A percentile compares a stretch with the other conserved stretches of the same genome.
Evolutionary conservation across 768 basidiomycete genomes (phyloP).

Genomic region (Pleurotus citrinopileatus): DNA sequence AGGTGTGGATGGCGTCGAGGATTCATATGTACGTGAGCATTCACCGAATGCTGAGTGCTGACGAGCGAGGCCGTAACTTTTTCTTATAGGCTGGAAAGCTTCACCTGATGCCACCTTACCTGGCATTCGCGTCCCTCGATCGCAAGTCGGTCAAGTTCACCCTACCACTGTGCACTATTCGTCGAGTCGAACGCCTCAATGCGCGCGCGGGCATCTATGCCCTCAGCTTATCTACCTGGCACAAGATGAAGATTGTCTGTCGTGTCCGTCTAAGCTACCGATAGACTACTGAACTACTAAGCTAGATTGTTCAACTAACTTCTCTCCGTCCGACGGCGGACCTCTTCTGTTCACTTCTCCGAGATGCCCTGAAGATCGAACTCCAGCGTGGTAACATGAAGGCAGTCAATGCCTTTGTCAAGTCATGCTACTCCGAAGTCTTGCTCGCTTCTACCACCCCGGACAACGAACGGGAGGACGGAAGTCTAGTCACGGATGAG

Average conservation of each 20-base stretch:
- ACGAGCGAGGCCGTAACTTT: constrained; percentile 8
- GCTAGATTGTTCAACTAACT: constrained; percentile 88
- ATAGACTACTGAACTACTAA: constrained; percentile 8
- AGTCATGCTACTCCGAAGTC: constrained; percentile 94
- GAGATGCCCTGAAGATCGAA: constrained; percentile 86
- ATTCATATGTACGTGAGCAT: constrained; percentile 77
- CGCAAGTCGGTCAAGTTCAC: constrained; percentile 91
- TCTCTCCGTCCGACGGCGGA: constrained; percentile 92
- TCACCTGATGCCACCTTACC: constrained; percentile 83
- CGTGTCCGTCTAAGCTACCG: not conserved
- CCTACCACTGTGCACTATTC: constrained; percentile 86
- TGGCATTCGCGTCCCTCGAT: constrained; percentile 89
- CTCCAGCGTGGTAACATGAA: constrained; percentile 94
- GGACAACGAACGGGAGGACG: constrained; percentile 69
- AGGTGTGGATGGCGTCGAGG: constrained; percentile 75
- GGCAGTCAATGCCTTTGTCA: constrained; percentile 82
- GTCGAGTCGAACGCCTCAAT: constrained; percentile 92
- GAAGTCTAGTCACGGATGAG: constrained; percentile 54
- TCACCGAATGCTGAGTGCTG: not conserved
- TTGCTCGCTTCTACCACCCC: constrained; percentile 61
- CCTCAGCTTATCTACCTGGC: constrained; percentile 92
- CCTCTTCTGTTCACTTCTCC: constrained; percentile 84
- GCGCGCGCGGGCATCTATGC: constrained; percentile 94
- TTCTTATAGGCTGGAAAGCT: constrained; percentile 79
- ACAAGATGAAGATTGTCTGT: constrained; percentile 88